Percentiles rank a stretch among this genome's conserved stretches.
phyloP scores from a whole-genome alignment of 176 grass and related monocot species.

The Eragrostis curvula region DNA sequence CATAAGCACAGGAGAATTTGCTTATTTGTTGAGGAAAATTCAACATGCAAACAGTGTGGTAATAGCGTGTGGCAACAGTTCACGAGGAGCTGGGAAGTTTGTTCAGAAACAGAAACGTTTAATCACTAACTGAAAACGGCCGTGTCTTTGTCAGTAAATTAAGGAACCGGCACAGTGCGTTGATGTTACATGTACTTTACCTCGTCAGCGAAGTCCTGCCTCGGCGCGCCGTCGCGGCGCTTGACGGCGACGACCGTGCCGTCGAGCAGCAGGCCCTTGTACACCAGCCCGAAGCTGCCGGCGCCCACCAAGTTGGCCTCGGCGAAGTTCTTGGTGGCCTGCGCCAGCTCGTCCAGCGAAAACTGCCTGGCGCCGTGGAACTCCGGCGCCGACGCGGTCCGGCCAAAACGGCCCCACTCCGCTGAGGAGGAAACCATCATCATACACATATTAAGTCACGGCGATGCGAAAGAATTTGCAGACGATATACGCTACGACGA shows the following conservation, averaged over 20 bases:
- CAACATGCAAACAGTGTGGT: background rate
- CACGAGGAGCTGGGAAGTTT: no score
- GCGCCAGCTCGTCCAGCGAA: conserved; percentile 74
- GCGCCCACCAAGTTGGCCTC: conserved; percentile 79
- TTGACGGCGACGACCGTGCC: conserved; percentile 93
- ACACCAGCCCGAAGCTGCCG: conserved; percentile 80
- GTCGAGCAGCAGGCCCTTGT: conserved; percentile 92
- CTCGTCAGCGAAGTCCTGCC: conserved; percentile 78
- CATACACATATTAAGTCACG: background rate
- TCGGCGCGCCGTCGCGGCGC: conserved; percentile 49
- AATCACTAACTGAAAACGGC: background rate
- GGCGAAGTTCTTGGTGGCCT: conserved; percentile 82
- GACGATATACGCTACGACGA: background rate
- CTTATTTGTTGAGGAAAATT: background rate
- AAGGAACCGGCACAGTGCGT: background rate
- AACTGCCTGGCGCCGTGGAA: conserved; percentile 64
- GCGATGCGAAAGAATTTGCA: background rate
- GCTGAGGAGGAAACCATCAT: conserved; percentile 35
- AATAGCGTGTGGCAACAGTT: no score
- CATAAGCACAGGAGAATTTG: background rate
- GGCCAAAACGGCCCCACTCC: conserved; percentile 75
- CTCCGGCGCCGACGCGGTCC: conserved; percentile 58
- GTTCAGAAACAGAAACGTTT: background rate
- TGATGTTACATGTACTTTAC: conserved; percentile 45
- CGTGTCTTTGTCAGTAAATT: background rate